Evolutionary conservation across 352 stramenopile species (phyloP).

Genomic region (Pythium myriotylum): DNA sequence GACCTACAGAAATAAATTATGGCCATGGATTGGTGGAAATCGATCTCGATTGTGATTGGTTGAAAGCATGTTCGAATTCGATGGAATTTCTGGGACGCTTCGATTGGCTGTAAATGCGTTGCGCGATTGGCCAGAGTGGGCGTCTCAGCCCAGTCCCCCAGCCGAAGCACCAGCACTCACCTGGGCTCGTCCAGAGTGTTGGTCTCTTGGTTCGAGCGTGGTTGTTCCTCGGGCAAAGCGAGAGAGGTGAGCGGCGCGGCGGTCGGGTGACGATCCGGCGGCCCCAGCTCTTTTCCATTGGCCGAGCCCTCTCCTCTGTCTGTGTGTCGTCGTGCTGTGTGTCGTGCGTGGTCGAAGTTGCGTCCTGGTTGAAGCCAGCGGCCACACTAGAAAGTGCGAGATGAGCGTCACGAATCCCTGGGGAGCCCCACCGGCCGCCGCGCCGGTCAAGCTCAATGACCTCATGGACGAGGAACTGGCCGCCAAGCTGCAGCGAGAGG

Average conservation of each 20-base stretch:
- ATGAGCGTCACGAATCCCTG: slow-evolving; percentile 33
- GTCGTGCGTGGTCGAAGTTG: slow-evolving; percentile 20
- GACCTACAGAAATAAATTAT: too few relatives aligned
- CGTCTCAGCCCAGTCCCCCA: background rate
- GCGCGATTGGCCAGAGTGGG: slow-evolving; percentile 9
- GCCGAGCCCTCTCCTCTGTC: slow-evolving; percentile 2
- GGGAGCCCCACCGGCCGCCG: slow-evolving; percentile 28
- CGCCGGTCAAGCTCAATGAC: slow-evolving; percentile 54
- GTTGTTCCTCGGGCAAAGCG: slow-evolving; percentile 20
- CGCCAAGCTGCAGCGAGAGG: slow-evolving; percentile 67
- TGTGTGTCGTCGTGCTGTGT: slow-evolving; percentile 13
- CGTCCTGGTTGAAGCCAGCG: slow-evolving; percentile 19
- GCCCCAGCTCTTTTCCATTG: slow-evolving; percentile 19
- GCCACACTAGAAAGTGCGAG: background rate
- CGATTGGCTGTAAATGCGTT: background rate
- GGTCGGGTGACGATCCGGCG: background rate
- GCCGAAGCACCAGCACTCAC: slow-evolving; percentile 33
- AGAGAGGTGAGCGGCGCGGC: slow-evolving; percentile 1
- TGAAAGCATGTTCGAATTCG: slow-evolving; percentile 2
- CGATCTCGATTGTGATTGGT: slow-evolving; percentile 4
- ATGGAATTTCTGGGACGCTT: background rate
- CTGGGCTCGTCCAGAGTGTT: slow-evolving; percentile 6
- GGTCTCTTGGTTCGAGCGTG: slow-evolving; percentile 24
- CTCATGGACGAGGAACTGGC: slow-evolving; percentile 78
- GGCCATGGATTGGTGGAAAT: slow-evolving; percentile 15